Conservation (phyloP, 2,329 filamentous ascomycete genomes). For the Paraphaeosphaeria sporulosa region DNA sequence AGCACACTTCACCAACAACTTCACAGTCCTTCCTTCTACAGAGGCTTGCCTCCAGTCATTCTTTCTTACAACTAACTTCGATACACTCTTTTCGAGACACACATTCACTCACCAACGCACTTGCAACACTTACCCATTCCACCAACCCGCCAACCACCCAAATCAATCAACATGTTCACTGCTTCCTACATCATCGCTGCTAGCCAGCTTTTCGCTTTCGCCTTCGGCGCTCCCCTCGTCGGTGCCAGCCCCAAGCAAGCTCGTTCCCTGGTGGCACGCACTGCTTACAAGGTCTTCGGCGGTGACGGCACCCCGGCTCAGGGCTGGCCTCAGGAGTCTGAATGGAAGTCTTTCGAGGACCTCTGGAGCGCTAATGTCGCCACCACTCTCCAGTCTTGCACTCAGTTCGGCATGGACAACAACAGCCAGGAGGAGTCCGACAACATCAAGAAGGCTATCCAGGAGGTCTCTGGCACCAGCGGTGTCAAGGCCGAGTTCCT, state of each 20-base stretch:
- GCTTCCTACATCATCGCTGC: conserved; percentile 34
- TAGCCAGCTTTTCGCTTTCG: conserved; percentile 38
- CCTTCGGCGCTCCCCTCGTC: conserved; percentile 34
- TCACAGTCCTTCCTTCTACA: conserved; percentile 19
- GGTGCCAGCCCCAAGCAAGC: conserved; percentile 14
- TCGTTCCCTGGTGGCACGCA: conserved; percentile 27
- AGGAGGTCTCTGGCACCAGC: conserved; percentile 36
- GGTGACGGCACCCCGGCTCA: conserved; percentile 45
- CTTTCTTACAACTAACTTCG: conserved; percentile 22
- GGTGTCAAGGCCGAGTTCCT: conserved; percentile 53
- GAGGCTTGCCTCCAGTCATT: conserved; percentile 31
- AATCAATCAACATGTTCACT: conserved; percentile 26
- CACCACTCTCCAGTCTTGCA: conserved; percentile 48
- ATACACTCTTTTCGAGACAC: conserved; percentile 21
- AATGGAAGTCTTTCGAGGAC: conserved; percentile 48
- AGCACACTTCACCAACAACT: conserved; percentile 20
- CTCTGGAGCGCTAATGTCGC: conserved; percentile 47
- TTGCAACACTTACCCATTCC: conserved; percentile 15
- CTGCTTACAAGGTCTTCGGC: conserved; percentile 35
- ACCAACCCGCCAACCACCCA: conserved; percentile 13
- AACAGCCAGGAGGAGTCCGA: conserved; percentile 49
- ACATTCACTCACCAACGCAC: conserved; percentile 11
- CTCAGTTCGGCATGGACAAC: conserved; percentile 45
- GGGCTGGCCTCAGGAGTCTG: conserved; percentile 47
- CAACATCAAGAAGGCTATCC: conserved; percentile 50